Evolutionary conservation across 331 rosid species (phyloP), one percentile per base, ranked within the genome.

Genomic region (Arachis monticola): DNA sequence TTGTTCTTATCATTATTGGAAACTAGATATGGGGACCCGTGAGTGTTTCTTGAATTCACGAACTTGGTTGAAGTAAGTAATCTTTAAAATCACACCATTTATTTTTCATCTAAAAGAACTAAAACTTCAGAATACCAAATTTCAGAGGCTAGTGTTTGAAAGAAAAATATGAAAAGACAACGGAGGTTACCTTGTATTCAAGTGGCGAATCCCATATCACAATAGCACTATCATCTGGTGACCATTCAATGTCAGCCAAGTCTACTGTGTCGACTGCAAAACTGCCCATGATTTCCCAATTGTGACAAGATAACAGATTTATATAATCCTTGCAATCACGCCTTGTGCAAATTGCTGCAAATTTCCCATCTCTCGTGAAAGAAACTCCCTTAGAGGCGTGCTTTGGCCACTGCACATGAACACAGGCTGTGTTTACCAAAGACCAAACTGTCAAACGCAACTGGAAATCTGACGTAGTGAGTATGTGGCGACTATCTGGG

Each of bases 401-500:
- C 74, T 94, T 94, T 55, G 99, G 99, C 92, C 88, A 85, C 85
- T 88, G 97, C 84, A 94, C 85, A 74, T 94, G 99, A 44, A 94
- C 92, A 69, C 99, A 90, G 30, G 99, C 99, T 40, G 99, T 94
- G 84, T 92, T 94, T 76, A 94, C 67, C 70, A 94, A 77, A 14
- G 99, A 94, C 99, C 99, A 94, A 75, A 94, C 99, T 13, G 91
- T 94, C 64, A 94, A 85, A 42, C 97, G 89, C 87, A 94, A 63
- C 88, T 94, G 99, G 74, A 94, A 94, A 72, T 92, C 99, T 10
- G 99, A 84, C 60, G 93, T 92, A 52, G 99, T 94, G 74, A 92
- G 90, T 85, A 94, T 94, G 80, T 94, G 99, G 64, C 99, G 99
- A 63, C 99, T 92, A 74, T 94, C 99, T 0, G 99, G 99, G 77